Base-by-base conservation (phyloP, 2,329 filamentous ascomycete genomes). In the Alternaria panax region DNA sequence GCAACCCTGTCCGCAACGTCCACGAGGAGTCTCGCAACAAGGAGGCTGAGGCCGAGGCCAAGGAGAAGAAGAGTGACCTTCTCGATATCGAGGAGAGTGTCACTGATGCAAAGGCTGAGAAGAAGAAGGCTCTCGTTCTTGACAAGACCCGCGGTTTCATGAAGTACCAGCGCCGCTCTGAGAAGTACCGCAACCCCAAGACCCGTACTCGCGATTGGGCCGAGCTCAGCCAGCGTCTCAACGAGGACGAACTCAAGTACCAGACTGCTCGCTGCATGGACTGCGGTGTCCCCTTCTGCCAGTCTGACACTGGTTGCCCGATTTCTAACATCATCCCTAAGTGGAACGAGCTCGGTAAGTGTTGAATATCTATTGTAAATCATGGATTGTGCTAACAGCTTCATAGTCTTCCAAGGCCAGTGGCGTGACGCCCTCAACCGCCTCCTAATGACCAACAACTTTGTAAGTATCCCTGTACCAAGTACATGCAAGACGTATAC, bases 271-370 rank as follows among this genome's bases (percentile, higher is more conserved):
- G 94, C 66, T 98, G 94, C 84, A 98, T 98, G 94, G 94, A 98
- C 82, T 98, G 94, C 63, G 94, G 94, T 87, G 93, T 98, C 62
- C 94, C 94, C 1, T 98, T 98, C 86, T 98, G 94, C 73, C 94
- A 98, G 80, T 97, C 93, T 20, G 94, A 98, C 70, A 93, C 92
- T 65, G 94, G 94, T 48, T 98, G 94, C 77, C 94, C 94, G 1
- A 97, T 97, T 78, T 93, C 90, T 69, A 98, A 98, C 82, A 96
- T 98, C 75, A 98, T 98, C 72, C 94, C 94, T 57, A 97, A 97
- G 71, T 97, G 92, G 92, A 97, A 96, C 57, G 93, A 97, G 62
- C 65, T 97, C n/a, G n/a, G n/a, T n/a, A n/a, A n/a, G n/a, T n/a
- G n/a, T n/a, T n/a, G n/a, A n/a, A n/a, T n/a, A n/a, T n/a, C n/a